Percentiles rank a stretch among this genome's conserved stretches.
Evolutionary conservation across 257 asterid species (phyloP).

Genomic region (Verbascum thapsus): DNA sequence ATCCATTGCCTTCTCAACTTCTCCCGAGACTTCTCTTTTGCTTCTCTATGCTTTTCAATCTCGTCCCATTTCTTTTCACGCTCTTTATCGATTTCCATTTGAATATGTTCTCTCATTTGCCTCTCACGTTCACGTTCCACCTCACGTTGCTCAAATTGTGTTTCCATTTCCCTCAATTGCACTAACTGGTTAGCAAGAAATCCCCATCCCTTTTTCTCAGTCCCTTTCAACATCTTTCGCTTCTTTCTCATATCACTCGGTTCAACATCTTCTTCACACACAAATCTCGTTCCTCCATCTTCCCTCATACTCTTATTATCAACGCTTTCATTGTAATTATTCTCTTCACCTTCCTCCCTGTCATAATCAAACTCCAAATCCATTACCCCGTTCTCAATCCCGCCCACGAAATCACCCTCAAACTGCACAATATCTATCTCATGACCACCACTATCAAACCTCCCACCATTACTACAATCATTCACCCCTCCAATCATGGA

Average conservation of each 20-base stretch:
- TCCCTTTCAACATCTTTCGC: slow-evolving; percentile 65
- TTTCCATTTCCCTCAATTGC: slow-evolving; percentile 73
- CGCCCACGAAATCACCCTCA: slow-evolving; percentile 74
- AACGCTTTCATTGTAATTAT: slow-evolving; percentile 48
- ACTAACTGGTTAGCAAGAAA: slow-evolving; percentile 66
- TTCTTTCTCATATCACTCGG: slow-evolving; percentile 66
- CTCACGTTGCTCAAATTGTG: slow-evolving; percentile 74
- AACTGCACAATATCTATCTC: slow-evolving; percentile 65
- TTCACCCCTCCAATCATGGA: slow-evolving; percentile 57
- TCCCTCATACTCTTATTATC: slow-evolving; percentile 53
- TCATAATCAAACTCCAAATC: slow-evolving; percentile 84
- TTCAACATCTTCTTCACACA: slow-evolving; percentile 68
- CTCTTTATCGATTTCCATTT: slow-evolving; percentile 63
- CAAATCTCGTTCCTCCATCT: slow-evolving; percentile 54
- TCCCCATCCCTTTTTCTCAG: slow-evolving; percentile 69
- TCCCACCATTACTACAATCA: slow-evolving; percentile 64
- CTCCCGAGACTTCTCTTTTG: slow-evolving; percentile 48
- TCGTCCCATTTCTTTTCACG: slow-evolving; percentile 65
- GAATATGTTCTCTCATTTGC: slow-evolving; percentile 61
- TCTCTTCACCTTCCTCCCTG: slow-evolving; percentile 77
- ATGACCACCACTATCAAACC: slow-evolving; percentile 64
- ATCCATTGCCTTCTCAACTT: slow-evolving; percentile 63
- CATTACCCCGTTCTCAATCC: slow-evolving; percentile 74
- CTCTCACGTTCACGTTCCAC: slow-evolving; percentile 70
- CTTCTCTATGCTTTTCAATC: slow-evolving; percentile 62